These are phyloP conservation scores for Saprolegnia diclina DNA, from an alignment of 352 stramenopile genomes.

Conservation along the genomic window DNA sequence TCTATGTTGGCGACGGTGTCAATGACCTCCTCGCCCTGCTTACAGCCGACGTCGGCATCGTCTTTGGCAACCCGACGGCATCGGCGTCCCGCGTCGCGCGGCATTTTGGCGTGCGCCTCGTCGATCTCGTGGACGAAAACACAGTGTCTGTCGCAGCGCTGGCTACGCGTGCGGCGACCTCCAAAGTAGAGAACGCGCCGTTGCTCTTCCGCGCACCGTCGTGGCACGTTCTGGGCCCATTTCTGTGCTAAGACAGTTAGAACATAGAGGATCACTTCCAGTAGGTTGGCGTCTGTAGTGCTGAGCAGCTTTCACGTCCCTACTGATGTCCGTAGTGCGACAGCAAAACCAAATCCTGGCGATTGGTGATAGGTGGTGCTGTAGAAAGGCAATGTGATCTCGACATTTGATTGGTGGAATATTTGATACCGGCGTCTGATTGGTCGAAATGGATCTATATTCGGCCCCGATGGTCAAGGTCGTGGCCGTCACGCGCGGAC, in stretches of 20 bases:
- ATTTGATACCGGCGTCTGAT: too few relatives aligned
- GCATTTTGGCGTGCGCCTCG: constrained; percentile 8
- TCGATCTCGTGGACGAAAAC: neutral
- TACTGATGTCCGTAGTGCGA: too few relatives aligned
- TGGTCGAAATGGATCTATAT: too few relatives aligned
- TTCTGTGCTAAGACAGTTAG: neutral
- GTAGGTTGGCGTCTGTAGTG: neutral
- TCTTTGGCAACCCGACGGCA: neutral
- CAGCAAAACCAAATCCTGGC: too few relatives aligned
- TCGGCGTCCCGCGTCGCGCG: constrained; percentile 1
- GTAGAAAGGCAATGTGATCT: too few relatives aligned
- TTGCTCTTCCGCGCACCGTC: neutral
- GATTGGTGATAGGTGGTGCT: too few relatives aligned
- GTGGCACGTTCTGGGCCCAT: neutral
- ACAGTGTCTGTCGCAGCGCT: neutral
- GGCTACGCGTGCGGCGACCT: neutral
- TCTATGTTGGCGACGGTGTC: constrained; percentile 22
- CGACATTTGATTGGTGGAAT: too few relatives aligned
- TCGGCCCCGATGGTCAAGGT: neutral
- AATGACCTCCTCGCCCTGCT: constrained; percentile 24
- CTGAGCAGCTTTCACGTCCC: neutral
- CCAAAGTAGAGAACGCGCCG: neutral
- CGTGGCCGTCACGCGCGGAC: neutral
- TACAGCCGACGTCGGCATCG: constrained; percentile 13
- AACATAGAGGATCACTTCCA: neutral